A percentile compares a stretch with the other conserved stretches of the same genome.
These are phyloP conservation scores for Malassezia obtusa DNA, from an alignment of 1,284 basidiomycete genomes.

Conservation along the genomic window DNA sequence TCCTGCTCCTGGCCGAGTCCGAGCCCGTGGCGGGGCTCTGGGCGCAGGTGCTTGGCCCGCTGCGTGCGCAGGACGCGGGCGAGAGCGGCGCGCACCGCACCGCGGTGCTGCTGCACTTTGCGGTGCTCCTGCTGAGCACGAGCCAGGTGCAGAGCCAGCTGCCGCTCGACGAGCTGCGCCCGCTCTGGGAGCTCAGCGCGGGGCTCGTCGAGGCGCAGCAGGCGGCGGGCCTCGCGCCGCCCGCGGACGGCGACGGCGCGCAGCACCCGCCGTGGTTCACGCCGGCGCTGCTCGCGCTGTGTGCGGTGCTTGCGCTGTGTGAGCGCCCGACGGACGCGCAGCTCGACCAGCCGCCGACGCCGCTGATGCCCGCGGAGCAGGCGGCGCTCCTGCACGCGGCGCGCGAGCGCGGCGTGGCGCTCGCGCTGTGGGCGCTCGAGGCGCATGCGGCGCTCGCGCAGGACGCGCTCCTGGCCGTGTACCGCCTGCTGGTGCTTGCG, in stretches of 20 bases:
- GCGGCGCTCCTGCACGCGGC: slow-evolving; percentile 30
- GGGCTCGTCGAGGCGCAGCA: neutral
- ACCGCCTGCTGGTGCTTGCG: slow-evolving; percentile 33
- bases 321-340: slow-evolving; percentile 15
- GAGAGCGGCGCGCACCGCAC: neutral
- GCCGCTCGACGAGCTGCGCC: neutral
- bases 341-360: slow-evolving; percentile 58
- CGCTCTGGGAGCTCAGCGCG: neutral
- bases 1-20: slow-evolving; percentile 24
- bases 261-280: slow-evolving; percentile 7
- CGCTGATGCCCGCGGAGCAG: slow-evolving; percentile 39
- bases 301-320: neutral
- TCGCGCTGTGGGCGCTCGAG: slow-evolving; percentile 46
- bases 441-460: slow-evolving; percentile 19
- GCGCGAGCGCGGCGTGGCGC: slow-evolving; percentile 22
- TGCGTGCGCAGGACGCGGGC: neutral
- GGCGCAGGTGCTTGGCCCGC: neutral
- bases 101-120: slow-evolving; percentile 16
- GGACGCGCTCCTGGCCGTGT: slow-evolving; percentile 33
- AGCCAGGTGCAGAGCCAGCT: neutral
- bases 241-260: neutral
- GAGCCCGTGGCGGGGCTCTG: neutral
- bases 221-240: neutral
- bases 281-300: neutral
- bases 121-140: slow-evolving; percentile 14